phyloP scores from a whole-genome alignment of 768 basidiomycete species.

The Leccinum incarnatum region DNA sequence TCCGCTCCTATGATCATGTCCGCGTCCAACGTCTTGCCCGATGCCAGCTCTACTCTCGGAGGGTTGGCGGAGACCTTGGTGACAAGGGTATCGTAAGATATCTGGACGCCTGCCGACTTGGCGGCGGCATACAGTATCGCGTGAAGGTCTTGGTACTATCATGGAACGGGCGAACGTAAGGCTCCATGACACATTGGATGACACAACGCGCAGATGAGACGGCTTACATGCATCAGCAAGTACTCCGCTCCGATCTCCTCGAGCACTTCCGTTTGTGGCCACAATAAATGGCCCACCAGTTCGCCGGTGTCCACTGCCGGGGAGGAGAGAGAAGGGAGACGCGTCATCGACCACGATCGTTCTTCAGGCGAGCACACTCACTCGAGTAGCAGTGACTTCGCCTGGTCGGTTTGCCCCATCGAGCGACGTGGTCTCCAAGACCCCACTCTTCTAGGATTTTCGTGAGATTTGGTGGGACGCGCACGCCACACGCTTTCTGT shows the following conservation, averaged over 20 bases:
- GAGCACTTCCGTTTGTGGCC: constrained; percentile 43
- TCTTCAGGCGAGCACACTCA: constrained; percentile 4
- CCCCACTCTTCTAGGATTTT: constrained; percentile 53
- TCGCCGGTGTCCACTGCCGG: constrained; percentile 40
- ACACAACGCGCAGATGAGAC: not conserved
- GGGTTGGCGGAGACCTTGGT: constrained; percentile 27
- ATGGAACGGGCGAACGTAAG: not conserved
- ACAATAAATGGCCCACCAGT: constrained; percentile 40
- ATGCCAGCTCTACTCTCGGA: constrained; percentile 34
- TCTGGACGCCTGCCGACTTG: constrained; percentile 42
- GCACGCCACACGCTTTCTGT: constrained; percentile 38
- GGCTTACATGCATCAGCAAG: constrained; percentile 45
- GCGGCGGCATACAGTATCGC: constrained; percentile 45
- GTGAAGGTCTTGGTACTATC: constrained; percentile 53
- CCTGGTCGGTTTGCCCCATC: constrained; percentile 26
- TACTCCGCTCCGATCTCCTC: constrained; percentile 47
- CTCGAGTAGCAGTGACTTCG: constrained; percentile 17
- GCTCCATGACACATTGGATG: not conserved
- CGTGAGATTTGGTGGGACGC: constrained; percentile 56
- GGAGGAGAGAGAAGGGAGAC: too few relatives aligned
- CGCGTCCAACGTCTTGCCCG: constrained; percentile 41
- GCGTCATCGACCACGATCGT: not conserved
- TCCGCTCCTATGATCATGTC: constrained; percentile 61
- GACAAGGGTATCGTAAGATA: constrained; percentile 42
- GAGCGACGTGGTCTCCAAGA: constrained; percentile 38